Evolutionary conservation across 1,139 yeast species (phyloP).

Genomic region (Protomyces pachydermus): DNA sequence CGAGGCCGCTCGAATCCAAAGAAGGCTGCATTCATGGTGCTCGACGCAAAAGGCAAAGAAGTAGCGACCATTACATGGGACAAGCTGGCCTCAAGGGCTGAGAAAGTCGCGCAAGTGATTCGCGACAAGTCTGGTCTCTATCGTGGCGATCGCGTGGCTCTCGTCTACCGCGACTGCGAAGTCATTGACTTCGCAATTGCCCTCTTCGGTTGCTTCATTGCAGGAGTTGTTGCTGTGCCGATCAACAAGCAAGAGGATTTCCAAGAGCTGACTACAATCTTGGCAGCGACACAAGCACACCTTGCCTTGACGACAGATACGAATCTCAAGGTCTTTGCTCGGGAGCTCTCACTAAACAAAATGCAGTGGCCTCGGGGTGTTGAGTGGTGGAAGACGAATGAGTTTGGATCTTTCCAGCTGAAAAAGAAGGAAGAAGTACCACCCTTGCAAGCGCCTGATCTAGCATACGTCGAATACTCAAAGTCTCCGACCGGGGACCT

Average conservation of each 20-base stretch:
- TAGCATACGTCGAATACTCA: slow-evolving; percentile 91
- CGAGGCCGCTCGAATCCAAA: slow-evolving; percentile 62
- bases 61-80: slow-evolving; percentile 79
- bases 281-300: slow-evolving; percentile 70
- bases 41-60: slow-evolving; percentile 81
- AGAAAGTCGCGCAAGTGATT: slow-evolving; percentile 83
- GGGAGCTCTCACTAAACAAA: slow-evolving; percentile 47
- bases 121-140: slow-evolving; percentile 66
- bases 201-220: slow-evolving; percentile 82
- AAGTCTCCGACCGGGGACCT: slow-evolving; percentile 86
- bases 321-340: slow-evolving; percentile 65
- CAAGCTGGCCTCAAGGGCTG: slow-evolving; percentile 73
- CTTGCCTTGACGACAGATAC: slow-evolving; percentile 76
- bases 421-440: slow-evolving; percentile 61
- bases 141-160: slow-evolving; percentile 75
- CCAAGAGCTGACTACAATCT: slow-evolving; percentile 47
- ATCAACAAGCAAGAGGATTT: slow-evolving; percentile 38
- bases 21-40: slow-evolving; percentile 65
- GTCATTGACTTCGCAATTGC: slow-evolving; percentile 82
- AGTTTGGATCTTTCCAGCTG: slow-evolving; percentile 66
- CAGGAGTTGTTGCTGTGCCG: slow-evolving; percentile 94
- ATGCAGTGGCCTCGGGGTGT: slow-evolving; percentile 55
- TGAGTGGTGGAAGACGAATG: slow-evolving; percentile 80
- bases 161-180: slow-evolving; percentile 79
- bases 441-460: slow-evolving; percentile 62